Evolutionary conservation across 352 stramenopile species (phyloP).

Genomic region (Saprolegnia diclina): DNA sequence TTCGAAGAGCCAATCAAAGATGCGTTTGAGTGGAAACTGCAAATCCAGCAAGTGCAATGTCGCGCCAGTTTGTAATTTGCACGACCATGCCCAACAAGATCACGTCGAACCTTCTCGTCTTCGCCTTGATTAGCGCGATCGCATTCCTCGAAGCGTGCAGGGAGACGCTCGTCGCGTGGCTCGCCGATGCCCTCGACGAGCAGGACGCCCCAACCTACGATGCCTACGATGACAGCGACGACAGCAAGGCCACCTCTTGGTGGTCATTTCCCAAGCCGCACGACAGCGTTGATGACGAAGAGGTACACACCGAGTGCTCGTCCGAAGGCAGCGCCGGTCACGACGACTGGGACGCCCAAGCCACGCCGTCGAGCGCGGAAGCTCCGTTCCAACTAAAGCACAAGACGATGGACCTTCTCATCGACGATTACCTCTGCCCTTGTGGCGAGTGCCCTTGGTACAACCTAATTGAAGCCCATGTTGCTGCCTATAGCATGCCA

Average conservation of each 20-base stretch:
- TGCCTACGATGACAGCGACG: not conserved
- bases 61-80: too few species aligned
- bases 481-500: conserved; percentile 5
- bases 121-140: not conserved
- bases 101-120: too few species aligned
- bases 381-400: not conserved
- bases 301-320: not conserved
- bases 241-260: not conserved
- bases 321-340: not conserved
- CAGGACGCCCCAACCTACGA: not conserved
- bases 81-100: too few species aligned
- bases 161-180: not conserved
- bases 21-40: too few species aligned
- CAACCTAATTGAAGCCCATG: conserved; percentile 38
- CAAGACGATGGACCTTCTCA: not conserved
- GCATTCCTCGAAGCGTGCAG: not conserved
- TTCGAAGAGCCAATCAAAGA: too few species aligned
- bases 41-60: too few species aligned
- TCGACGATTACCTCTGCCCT: conserved; percentile 51
- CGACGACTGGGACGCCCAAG: not conserved
- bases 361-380: not conserved
- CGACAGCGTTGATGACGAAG: not conserved
- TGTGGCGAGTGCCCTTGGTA: conserved; percentile 66
- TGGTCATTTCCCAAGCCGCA: not conserved
- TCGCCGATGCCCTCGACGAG: not conserved